phyloP scores from a whole-genome alignment of 202 grass and related monocot genomes.

The Eragrostis tef region DNA sequence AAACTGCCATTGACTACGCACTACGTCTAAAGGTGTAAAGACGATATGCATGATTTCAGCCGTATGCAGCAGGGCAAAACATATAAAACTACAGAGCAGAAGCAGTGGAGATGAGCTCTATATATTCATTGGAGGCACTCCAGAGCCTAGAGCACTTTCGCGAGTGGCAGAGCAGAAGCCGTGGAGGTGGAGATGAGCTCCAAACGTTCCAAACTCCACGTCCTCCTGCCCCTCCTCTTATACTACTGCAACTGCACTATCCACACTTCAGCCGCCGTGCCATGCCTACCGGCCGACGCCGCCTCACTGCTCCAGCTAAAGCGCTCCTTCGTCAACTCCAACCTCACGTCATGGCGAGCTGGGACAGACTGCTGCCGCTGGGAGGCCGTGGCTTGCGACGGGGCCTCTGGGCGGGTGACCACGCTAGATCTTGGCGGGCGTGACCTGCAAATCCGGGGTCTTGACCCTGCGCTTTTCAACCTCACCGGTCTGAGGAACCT shows the following conservation, averaged over 20 bases:
- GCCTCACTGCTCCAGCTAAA: constrained; percentile 53
- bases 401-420: constrained; percentile 36
- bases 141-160: not conserved
- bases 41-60: too few relatives aligned
- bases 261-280: not conserved
- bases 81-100: too few relatives aligned
- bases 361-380: constrained; percentile 56
- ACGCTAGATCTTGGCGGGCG: constrained; percentile 43
- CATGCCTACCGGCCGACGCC: constrained; percentile 45
- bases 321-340: constrained; percentile 40
- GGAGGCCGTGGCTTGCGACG: constrained; percentile 53
- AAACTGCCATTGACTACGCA: too few relatives aligned
- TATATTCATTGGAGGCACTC: too few relatives aligned
- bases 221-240: not conserved
- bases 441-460: constrained; percentile 6
- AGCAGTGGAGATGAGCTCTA: too few relatives aligned
- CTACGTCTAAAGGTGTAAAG: too few relatives aligned
- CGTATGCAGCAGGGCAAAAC: too few relatives aligned
- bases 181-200: not conserved
- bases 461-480: constrained; percentile 50
- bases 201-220: not conserved
- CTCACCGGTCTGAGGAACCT: constrained; percentile 48
- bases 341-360: constrained; percentile 51
- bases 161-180: not conserved
- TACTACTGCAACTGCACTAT: not conserved